A percentile compares a stretch with the other conserved stretches of the same genome.
Evolutionary conservation across 2,329 filamentous ascomycete species (phyloP).

Genomic region (Dothistroma pini): DNA sequence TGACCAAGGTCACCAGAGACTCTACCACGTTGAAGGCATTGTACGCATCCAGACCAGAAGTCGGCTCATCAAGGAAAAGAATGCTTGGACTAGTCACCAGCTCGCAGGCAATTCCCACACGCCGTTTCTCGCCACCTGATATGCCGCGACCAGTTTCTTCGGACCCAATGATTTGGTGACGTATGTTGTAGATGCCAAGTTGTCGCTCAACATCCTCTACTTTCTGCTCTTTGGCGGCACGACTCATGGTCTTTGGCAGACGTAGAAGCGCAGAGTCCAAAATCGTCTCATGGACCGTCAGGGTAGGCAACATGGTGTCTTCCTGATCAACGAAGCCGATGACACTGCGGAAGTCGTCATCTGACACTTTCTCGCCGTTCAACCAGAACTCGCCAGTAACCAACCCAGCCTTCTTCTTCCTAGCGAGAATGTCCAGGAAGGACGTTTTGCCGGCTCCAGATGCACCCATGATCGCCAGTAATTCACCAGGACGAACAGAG

Average conservation of each 20-base stretch:
- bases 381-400: slow-evolving; percentile 81
- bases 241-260: slow-evolving; percentile 88
- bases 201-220: slow-evolving; percentile 94
- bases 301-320: slow-evolving; percentile 90
- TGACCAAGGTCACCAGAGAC: slow-evolving; percentile 88
- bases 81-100: slow-evolving; percentile 97
- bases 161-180: slow-evolving; percentile 90
- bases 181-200: slow-evolving; percentile 89
- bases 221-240: slow-evolving; percentile 80
- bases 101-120: slow-evolving; percentile 96
- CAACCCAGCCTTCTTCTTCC: slow-evolving; percentile 90
- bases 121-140: slow-evolving; percentile 92
- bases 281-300: slow-evolving; percentile 98
- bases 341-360: slow-evolving; percentile 83
- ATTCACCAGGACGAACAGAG: slow-evolving; percentile 87
- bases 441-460: slow-evolving; percentile 97
- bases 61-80: slow-evolving; percentile 94
- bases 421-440: slow-evolving; percentile 90
- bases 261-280: slow-evolving; percentile 87
- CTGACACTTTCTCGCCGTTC: slow-evolving; percentile 84
- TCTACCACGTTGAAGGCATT: slow-evolving; percentile 99
- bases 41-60: slow-evolving; percentile 90
- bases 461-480: slow-evolving; percentile 96
- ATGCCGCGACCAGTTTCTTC: slow-evolving; percentile 95
- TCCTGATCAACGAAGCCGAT: slow-evolving; percentile 98